Evolutionary conservation across 2,329 filamentous ascomycete species (phyloP).

Genomic region (Fusarium bactridioides): DNA sequence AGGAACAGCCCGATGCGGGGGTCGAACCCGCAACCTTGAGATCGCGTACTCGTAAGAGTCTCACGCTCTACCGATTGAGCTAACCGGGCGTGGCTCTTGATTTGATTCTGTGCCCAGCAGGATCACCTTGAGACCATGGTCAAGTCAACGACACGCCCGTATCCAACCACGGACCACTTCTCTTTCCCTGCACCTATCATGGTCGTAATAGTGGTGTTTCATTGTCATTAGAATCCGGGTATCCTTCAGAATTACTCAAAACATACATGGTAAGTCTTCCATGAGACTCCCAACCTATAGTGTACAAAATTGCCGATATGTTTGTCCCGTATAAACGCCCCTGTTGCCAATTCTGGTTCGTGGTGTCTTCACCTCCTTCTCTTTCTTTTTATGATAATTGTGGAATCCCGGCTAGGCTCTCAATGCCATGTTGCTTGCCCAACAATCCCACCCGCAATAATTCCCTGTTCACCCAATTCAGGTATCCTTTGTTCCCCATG

Average conservation of each 20-base stretch:
- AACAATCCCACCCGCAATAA: not conserved
- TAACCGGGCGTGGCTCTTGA: slow-evolving; percentile 47
- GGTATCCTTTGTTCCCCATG: slow-evolving; percentile 54
- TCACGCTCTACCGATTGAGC: slow-evolving; percentile 67
- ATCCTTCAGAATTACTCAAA: slow-evolving; percentile 26
- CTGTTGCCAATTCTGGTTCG: not conserved
- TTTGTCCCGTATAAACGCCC: slow-evolving; percentile 29
- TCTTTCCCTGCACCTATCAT: not conserved
- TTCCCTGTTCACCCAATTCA: slow-evolving; percentile 22
- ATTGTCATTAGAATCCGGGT: slow-evolving; percentile 31
- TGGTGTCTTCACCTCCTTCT: slow-evolving; percentile 1
- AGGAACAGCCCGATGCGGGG: slow-evolving; percentile 54
- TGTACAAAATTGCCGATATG: slow-evolving; percentile 26
- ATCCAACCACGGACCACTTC: not conserved
- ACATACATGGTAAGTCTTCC: slow-evolving; percentile 9
- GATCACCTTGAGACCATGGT: not conserved
- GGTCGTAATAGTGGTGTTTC: slow-evolving; percentile 17
- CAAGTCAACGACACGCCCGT: not conserved
- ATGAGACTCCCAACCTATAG: slow-evolving; percentile 25
- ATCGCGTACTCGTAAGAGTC: slow-evolving; percentile 64
- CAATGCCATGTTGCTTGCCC: not conserved
- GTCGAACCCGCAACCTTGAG: slow-evolving; percentile 67
- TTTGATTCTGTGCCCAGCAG: not conserved
- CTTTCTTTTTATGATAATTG: slow-evolving; percentile 5
- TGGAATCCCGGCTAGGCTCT: not conserved